Conservation (phyloP, 192 early-diverging fungal species). For the Backusella mclennaniae region DNA sequence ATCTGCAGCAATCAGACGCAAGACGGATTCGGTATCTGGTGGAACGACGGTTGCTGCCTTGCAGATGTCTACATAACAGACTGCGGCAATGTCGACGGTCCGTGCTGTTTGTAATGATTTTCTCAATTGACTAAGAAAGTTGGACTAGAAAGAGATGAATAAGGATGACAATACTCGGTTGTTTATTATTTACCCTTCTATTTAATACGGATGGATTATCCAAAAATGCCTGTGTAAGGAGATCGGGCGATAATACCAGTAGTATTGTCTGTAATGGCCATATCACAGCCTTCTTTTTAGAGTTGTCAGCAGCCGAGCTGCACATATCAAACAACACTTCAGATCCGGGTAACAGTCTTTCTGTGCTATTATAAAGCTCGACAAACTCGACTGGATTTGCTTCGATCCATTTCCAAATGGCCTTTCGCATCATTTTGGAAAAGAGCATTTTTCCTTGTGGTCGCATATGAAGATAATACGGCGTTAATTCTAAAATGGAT, state of each 20-base stretch:
- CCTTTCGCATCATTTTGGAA: conserved; percentile 75
- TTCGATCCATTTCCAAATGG: conserved; percentile 92
- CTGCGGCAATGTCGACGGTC: conserved; percentile 57
- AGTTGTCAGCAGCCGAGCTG: conserved; percentile 50
- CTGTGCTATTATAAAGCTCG: conserved; percentile 58
- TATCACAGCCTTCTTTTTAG: conserved; percentile 61
- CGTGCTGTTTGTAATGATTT: conserved; percentile 51
- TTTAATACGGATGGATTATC: conserved; percentile 31
- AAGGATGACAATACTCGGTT: too few relatives aligned
- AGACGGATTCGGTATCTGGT: conserved; percentile 55
- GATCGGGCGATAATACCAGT: conserved; percentile 79
- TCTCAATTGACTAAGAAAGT: conserved; percentile 49
- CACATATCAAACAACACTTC: conserved; percentile 75
- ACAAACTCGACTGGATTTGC: conserved; percentile 77
- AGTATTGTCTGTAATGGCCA: conserved; percentile 89
- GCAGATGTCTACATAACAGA: conserved; percentile 72
- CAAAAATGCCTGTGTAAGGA: conserved; percentile 60
- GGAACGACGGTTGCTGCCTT: conserved; percentile 65
- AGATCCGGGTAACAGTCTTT: conserved; percentile 54
- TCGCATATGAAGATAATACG: conserved; percentile 54
- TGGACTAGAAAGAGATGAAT: neutral
- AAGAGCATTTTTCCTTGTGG: conserved; percentile 62
- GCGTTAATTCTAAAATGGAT: conserved; percentile 40
- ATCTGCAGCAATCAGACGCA: conserved; percentile 59
- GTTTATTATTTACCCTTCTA: conserved; percentile 45